A percentile compares a stretch with the other conserved stretches of the same genome.
Evolutionary conservation across 805 yeast genomes (phyloP).

Genomic region (Wickerhamiella qilinensis): DNA sequence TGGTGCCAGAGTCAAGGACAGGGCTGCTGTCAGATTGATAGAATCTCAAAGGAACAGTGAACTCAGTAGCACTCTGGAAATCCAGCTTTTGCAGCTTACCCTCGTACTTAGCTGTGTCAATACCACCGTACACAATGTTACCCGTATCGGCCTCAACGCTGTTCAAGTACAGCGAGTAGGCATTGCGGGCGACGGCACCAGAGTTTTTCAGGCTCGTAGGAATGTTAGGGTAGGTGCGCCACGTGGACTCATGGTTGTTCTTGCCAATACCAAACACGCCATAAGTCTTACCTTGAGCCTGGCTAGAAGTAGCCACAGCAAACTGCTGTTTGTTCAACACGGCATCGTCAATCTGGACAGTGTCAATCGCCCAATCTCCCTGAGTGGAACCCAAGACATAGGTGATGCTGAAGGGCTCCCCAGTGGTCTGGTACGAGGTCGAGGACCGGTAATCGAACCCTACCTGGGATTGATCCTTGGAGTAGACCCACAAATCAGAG

Average conservation of each 20-base stretch:
- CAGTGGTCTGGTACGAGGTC: not conserved
- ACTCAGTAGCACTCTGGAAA: not conserved
- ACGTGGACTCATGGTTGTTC: not conserved
- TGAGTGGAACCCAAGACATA: not conserved
- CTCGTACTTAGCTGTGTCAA: constrained; percentile 31
- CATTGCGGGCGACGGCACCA: constrained; percentile 22
- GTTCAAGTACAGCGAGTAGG: constrained; percentile 26
- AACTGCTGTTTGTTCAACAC: not conserved
- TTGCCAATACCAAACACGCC: not conserved
- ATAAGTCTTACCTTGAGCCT: not conserved
- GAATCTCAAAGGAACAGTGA: not conserved
- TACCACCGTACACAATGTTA: constrained; percentile 32
- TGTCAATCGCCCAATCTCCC: not conserved
- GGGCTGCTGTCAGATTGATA: constrained; percentile 5
- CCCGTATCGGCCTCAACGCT: constrained; percentile 15
- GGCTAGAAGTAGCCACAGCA: not conserved
- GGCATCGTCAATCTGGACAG: not conserved
- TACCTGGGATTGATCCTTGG: not conserved
- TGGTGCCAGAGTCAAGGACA: constrained; percentile 37
- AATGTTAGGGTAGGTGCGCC: constrained; percentile 1
- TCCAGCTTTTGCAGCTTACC: constrained; percentile 28
- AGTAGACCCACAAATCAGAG: constrained; percentile 46
- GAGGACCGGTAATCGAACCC: not conserved
- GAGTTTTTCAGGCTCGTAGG: constrained; percentile 14
- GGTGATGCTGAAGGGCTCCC: not conserved